Evolutionary conservation across 2,329 filamentous ascomycete species (phyloP).

Genomic region (Fusarium udum): DNA sequence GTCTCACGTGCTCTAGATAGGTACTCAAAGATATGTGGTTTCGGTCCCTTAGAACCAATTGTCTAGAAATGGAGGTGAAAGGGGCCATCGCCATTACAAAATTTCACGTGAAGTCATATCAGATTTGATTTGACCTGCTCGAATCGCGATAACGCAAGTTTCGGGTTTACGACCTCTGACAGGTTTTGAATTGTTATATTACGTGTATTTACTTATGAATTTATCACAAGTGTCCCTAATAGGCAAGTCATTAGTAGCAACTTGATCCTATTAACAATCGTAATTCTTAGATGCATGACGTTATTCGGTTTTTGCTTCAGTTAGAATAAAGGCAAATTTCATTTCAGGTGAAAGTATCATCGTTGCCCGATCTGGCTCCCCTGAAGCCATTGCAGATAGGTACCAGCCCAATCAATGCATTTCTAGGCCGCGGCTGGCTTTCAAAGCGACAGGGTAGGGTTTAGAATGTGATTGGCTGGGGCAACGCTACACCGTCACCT

Average conservation of each 20-base stretch:
- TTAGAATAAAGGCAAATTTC: not conserved
- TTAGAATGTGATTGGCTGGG: constrained; percentile 28
- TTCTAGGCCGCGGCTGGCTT: constrained; percentile 31
- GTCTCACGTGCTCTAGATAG: constrained; percentile 1
- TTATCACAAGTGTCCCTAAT: not conserved
- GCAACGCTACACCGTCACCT: constrained; percentile 22
- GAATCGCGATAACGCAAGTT: constrained; percentile 1
- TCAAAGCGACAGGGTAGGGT: constrained; percentile 19
- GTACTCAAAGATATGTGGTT: not conserved
- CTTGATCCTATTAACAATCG: constrained; percentile 2
- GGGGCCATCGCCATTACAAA: not conserved
- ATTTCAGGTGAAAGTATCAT: constrained; percentile 2
- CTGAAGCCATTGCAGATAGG: constrained; percentile 33
- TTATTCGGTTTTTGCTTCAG: constrained; percentile 10
- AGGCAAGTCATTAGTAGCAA: not conserved
- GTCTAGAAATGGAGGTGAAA: not conserved
- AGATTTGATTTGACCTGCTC: not conserved
- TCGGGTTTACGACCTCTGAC: not conserved
- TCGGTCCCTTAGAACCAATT: not conserved
- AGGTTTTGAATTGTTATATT: not conserved
- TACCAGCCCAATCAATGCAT: constrained; percentile 36
- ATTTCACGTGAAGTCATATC: constrained; percentile 6
- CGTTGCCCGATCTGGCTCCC: constrained; percentile 11
- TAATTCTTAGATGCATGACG: not conserved
- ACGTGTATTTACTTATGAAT: not conserved